Evolutionary conservation across 2,329 filamentous ascomycete species (phyloP).

Genomic region (Aspergillus transmontanensis): DNA sequence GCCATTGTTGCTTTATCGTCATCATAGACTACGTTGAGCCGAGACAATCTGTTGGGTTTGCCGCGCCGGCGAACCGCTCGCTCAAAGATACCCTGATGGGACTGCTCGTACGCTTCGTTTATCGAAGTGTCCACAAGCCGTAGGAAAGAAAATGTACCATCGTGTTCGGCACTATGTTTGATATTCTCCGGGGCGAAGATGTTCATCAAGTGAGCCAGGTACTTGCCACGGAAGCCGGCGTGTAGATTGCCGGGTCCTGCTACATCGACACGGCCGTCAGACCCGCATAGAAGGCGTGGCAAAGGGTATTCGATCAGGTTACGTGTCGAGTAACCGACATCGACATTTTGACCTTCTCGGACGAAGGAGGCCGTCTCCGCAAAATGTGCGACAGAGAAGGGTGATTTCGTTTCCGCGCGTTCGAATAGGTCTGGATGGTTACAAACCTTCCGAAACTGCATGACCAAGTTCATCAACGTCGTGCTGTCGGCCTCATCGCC

Average conservation of each 20-base stretch:
- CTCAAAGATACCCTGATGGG: constrained; percentile 71
- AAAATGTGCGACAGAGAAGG: constrained; percentile 80
- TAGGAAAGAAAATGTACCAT: constrained; percentile 81
- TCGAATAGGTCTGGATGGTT: constrained; percentile 98
- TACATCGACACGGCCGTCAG: constrained; percentile 74
- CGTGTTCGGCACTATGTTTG: constrained; percentile 60
- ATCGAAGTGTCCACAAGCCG: constrained; percentile 80
- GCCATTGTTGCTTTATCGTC: constrained; percentile 62
- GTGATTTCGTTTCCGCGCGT: constrained; percentile 85
- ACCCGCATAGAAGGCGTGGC: constrained; percentile 79
- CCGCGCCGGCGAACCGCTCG: constrained; percentile 65
- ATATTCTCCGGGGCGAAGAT: constrained; percentile 85
- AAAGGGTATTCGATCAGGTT: constrained; percentile 83
- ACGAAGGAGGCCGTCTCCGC: constrained; percentile 95
- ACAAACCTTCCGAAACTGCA: constrained; percentile 99
- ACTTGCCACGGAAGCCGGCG: constrained; percentile 79
- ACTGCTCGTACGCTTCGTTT: constrained; percentile 70
- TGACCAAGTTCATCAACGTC: constrained; percentile 97
- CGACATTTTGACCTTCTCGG: constrained; percentile 78
- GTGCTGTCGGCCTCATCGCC: constrained; percentile 94
- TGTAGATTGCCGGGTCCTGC: constrained; percentile 71
- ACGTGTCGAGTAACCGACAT: constrained; percentile 83
- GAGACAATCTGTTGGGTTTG: constrained; percentile 61
- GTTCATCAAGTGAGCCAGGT: constrained; percentile 80
- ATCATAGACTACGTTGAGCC: constrained; percentile 69